Base-by-base conservation (phyloP, 139 green algal species). In the Chlamydomonas schloesseri region DNA sequence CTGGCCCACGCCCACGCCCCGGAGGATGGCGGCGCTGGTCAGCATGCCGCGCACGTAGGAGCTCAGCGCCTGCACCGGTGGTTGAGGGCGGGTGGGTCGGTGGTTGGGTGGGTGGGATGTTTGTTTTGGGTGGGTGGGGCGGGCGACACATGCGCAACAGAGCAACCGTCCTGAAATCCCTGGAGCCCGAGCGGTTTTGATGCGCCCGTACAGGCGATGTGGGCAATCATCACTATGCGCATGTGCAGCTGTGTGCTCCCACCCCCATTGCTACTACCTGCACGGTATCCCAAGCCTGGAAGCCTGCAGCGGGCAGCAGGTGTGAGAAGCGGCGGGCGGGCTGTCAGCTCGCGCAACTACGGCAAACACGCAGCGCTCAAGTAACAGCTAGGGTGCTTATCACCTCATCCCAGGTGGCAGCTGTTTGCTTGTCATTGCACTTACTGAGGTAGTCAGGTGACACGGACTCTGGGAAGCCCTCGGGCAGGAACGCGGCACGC, bases 31-130 rank as follows among this genome's bases (percentile, higher is more conserved):
- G 21, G 95, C 88, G 1, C 50, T 91, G 20, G 89, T 93, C 3
- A 98, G 82, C 81, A 97, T 92, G 21, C 96, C 95, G 0, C 96
- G 88, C 18, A 97, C 89, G 77, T 98, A 98, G 29, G 73, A 92
- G 70, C 57, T 93, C 33, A 98, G 73, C 0, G 88, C 96, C 88
- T 98, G 96, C 24, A 67, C 60, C 60, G n/a, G n/a, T n/a, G n/a
- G n/a, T n/a, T n/a, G n/a, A n/a, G n/a, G n/a, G n/a, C n/a, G n/a
- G 17, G 93, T 78, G 2, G 90, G 67, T 68, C 82, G 17, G 37
- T 9, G 37, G 8, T 69, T 28, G 20, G 33, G 53, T 17, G 37
- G 17, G 58, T 34, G 24, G 34, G 46, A 65, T 64, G 17, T 26
- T 17, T 70, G 36, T 71, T 46, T 47, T 4, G 11, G 31, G 68